Conservation (phyloP, 805 yeast species). For the Candida methanosorbosa region DNA sequence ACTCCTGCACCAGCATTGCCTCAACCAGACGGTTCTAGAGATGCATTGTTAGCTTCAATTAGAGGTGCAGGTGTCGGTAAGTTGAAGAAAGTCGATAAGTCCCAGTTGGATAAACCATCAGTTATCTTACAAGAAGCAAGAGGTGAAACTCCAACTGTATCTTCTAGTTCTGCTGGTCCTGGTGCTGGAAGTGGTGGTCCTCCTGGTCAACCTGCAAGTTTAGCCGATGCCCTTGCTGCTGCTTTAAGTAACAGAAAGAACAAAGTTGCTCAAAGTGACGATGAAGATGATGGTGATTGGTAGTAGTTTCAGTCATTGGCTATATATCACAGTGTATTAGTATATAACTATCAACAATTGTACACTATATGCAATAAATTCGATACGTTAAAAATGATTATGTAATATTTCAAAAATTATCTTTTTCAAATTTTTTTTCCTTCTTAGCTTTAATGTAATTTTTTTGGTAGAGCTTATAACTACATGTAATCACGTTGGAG, state of each 20-base stretch:
- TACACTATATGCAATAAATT: too few relatives aligned
- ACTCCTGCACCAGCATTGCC: constrained; percentile 33
- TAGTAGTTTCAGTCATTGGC: constrained; percentile 9
- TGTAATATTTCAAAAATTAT: too few relatives aligned
- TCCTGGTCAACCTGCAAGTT: constrained; percentile 40
- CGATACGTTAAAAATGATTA: too few relatives aligned
- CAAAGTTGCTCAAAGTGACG: constrained; percentile 75
- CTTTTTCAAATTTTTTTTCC: too few relatives aligned
- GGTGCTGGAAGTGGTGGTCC: constrained; percentile 32
- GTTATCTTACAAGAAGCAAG: constrained; percentile 62
- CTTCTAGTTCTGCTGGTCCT: constrained; percentile 25
- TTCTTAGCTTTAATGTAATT: too few relatives aligned
- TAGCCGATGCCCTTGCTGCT: constrained; percentile 84
- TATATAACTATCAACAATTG: too few relatives aligned
- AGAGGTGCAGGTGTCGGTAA: constrained; percentile 68
- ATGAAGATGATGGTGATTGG: constrained; percentile 81
- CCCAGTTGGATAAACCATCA: constrained; percentile 74
- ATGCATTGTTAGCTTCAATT: constrained; percentile 80
- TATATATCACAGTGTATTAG: too few relatives aligned
- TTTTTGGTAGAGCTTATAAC: too few relatives aligned
- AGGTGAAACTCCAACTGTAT: constrained; percentile 42
- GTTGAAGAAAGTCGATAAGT: constrained; percentile 71
- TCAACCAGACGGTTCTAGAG: constrained; percentile 52
- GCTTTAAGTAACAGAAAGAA: constrained; percentile 78
- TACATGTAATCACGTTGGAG: too few relatives aligned